These are phyloP conservation scores for Colletotrichum sublineola DNA, from an alignment of 2,329 filamentous ascomycete genomes.

Conservation along the genomic window DNA sequence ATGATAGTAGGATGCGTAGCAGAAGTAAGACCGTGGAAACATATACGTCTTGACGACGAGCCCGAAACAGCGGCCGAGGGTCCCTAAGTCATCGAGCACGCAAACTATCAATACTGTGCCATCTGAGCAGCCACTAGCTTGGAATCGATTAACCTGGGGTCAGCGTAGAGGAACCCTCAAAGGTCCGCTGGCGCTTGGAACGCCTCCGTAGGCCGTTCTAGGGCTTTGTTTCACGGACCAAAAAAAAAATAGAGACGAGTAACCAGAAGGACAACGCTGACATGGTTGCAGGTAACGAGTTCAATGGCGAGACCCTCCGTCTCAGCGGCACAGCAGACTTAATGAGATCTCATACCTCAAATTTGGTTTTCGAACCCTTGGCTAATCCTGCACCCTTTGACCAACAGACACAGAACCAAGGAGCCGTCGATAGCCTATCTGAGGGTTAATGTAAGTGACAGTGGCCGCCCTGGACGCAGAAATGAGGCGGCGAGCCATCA, in stretches of 20 bases:
- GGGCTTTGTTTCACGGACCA: not conserved
- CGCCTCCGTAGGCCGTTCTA: not conserved
- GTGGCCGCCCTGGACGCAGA: constrained; percentile 6
- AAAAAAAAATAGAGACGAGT: not conserved
- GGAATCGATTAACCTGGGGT: not conserved
- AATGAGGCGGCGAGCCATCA: not conserved
- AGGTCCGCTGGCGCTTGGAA: not conserved
- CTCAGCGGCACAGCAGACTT: constrained; percentile 12
- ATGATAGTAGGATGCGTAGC: not conserved
- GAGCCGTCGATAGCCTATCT: not conserved
- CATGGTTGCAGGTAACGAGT: not conserved
- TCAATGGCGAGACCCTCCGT: not conserved
- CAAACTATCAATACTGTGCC: not conserved
- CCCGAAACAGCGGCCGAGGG: not conserved
- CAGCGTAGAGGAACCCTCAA: no score
- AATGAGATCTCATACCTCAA: not conserved
- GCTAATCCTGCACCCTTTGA: not conserved
- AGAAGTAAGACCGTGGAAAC: not conserved
- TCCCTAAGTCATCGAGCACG: not conserved
- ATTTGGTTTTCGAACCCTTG: constrained; percentile 1
- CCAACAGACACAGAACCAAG: not conserved
- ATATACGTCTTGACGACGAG: no score
- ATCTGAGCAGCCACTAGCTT: no score
- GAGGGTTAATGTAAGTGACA: not conserved
- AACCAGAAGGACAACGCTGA: constrained; percentile 2